A percentile compares a stretch with the other conserved stretches of the same genome.
Evolutionary conservation across 345 rosid genomes (phyloP).

Genomic region (Eucalyptus curtisii): DNA sequence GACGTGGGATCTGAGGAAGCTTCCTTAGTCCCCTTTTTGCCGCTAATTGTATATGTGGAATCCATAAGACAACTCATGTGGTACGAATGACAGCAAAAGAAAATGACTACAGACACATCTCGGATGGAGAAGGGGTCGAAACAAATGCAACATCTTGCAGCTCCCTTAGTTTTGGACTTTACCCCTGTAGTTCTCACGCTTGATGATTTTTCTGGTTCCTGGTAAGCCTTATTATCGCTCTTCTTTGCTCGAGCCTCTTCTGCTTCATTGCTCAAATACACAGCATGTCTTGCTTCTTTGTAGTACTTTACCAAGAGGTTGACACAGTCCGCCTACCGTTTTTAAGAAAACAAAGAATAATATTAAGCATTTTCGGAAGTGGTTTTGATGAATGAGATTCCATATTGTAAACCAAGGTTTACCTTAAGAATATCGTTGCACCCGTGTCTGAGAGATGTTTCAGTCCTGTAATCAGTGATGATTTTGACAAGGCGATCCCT

Average conservation of each 20-base stretch:
- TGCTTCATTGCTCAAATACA: constrained; percentile 61
- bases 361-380: background rate
- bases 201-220: constrained; percentile 23
- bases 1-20: background rate
- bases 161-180: constrained; percentile 83
- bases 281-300: constrained; percentile 78
- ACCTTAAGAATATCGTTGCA: constrained; percentile 98
- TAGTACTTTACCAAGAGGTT: constrained; percentile 82
- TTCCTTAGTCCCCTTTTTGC: constrained; percentile 18
- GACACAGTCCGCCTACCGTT: constrained; percentile 75
- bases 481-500: constrained; percentile 93
- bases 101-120: constrained; percentile 57
- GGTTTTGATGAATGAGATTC: background rate
- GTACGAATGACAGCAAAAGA: constrained; percentile 97
- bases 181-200: constrained; percentile 49
- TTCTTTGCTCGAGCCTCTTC: constrained; percentile 47
- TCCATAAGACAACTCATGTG: constrained; percentile 79
- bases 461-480: constrained; percentile 94
- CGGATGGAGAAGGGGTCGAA: constrained; percentile 82
- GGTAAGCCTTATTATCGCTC: constrained; percentile 32
- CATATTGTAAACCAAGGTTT: background rate
- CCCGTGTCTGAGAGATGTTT: constrained; percentile 95
- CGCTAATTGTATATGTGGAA: constrained; percentile 41
- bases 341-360: background rate
- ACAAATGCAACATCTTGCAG: constrained; percentile 91